These are phyloP conservation scores for Globisporangium barbulae DNA, from an alignment of 352 stramenopile genomes.

Conservation along the genomic window DNA sequence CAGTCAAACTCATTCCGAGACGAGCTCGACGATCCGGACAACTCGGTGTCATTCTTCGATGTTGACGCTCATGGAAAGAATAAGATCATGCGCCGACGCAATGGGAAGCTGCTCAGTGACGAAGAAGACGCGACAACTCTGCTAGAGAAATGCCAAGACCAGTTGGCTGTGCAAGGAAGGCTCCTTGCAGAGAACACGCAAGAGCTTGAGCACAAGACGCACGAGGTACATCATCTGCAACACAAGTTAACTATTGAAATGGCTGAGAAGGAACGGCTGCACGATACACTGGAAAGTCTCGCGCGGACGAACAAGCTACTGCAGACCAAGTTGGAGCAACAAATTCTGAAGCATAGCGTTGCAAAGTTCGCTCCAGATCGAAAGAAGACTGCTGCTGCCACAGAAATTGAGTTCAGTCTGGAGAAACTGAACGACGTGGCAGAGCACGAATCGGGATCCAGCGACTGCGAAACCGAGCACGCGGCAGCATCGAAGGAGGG, in stretches of 20 bases:
- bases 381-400: slow-evolving; percentile 13
- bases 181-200: slow-evolving; percentile 59
- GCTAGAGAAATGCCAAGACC: slow-evolving; percentile 44
- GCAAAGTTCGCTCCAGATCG: slow-evolving; percentile 25
- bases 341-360: slow-evolving; percentile 62
- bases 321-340: slow-evolving; percentile 56
- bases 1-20: slow-evolving; percentile 9
- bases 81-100: slow-evolving; percentile 33
- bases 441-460: not conserved
- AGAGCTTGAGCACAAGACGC: slow-evolving; percentile 51
- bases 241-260: slow-evolving; percentile 28
- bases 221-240: slow-evolving; percentile 44
- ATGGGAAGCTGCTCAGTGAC: slow-evolving; percentile 25
- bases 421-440: not conserved
- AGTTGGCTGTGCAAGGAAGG: slow-evolving; percentile 50
- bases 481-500: not conserved
- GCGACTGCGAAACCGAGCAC: not conserved
- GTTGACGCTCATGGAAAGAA: slow-evolving; percentile 36
- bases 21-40: slow-evolving; percentile 22
- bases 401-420: slow-evolving; percentile 3
- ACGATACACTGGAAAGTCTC: slow-evolving; percentile 45
- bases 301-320: slow-evolving; percentile 59
- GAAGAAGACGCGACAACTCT: slow-evolving; percentile 28
- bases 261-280: slow-evolving; percentile 29
- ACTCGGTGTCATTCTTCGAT: slow-evolving; percentile 55